These are phyloP conservation scores for Stramenopiles sp. DNA, from an alignment of 352 stramenopile genomes.

Conservation along the genomic window DNA sequence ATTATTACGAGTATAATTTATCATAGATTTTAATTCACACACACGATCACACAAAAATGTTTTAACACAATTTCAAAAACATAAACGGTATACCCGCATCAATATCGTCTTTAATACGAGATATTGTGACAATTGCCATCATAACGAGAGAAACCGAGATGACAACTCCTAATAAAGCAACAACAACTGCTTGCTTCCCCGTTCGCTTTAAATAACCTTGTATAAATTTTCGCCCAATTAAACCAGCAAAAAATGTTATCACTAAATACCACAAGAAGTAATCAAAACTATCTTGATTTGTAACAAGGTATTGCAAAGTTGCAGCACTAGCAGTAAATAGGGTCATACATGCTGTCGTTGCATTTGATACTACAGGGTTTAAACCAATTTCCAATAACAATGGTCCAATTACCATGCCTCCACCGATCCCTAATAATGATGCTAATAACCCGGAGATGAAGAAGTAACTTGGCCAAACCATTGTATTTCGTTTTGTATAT, in stretches of 20 bases:
- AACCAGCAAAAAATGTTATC: conserved; percentile 30
- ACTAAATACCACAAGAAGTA: conserved; percentile 26
- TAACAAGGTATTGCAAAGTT: conserved; percentile 32
- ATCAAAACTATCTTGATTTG: conserved; percentile 31
- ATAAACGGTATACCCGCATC: no score
- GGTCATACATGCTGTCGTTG: conserved; percentile 72
- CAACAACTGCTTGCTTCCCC: conserved; percentile 31
- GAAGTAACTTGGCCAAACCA: conserved; percentile 33
- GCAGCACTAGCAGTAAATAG: conserved; percentile 39
- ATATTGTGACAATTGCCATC: no score
- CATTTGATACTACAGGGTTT: conserved; percentile 51
- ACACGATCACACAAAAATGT: no score
- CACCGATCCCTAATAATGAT: conserved; percentile 80
- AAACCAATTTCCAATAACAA: conserved; percentile 94
- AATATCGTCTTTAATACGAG: no score
- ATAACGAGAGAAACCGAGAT: background rate
- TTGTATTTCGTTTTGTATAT: conserved; percentile 6
- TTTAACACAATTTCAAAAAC: no score
- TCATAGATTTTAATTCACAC: no score
- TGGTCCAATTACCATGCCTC: conserved; percentile 86
- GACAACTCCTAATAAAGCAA: conserved; percentile 23
- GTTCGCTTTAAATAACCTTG: conserved; percentile 31
- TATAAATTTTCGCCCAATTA: conserved; percentile 31
- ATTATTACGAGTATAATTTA: no score
- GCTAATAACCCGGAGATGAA: conserved; percentile 74